Evolutionary conservation across 2,329 filamentous ascomycete species (phyloP).

Genomic region (Ophiostoma ulmi): DNA sequence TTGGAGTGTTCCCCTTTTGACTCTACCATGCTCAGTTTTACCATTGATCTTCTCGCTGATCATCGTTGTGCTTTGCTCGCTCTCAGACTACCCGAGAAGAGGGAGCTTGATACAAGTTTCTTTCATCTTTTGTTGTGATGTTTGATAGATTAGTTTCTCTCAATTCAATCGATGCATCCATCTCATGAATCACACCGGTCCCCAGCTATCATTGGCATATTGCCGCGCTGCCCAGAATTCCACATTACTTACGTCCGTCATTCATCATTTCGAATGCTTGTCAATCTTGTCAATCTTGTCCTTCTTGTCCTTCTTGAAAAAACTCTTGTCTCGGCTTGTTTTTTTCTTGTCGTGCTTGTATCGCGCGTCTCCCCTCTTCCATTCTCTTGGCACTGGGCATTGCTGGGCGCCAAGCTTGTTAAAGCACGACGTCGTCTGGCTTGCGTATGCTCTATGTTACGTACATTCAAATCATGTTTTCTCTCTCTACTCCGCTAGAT

Average conservation of each 20-base stretch:
- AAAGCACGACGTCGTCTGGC: not conserved
- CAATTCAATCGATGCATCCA: not conserved
- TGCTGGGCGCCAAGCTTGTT: not conserved
- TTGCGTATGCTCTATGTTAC: slow-evolving; percentile 3
- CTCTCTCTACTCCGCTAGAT: not conserved
- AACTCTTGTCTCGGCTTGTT: not conserved
- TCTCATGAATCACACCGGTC: not conserved
- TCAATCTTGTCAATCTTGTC: not conserved
- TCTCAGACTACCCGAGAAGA: not conserved
- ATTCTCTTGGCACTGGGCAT: not conserved
- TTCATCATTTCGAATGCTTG: not conserved
- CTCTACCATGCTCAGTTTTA: not conserved
- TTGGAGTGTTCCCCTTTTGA: not conserved
- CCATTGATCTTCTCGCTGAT: not conserved
- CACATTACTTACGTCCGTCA: not conserved
- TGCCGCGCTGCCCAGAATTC: slow-evolving; percentile 10
- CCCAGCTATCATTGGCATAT: not conserved
- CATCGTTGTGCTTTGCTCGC: not conserved
- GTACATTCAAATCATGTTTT: not conserved
- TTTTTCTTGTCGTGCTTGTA: not conserved
- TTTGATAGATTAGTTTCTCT: no score
- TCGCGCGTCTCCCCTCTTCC: not conserved
- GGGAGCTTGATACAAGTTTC: not conserved
- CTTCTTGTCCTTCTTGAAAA: not conserved
- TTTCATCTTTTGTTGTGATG: not conserved